Conservation (phyloP, 2,329 filamentous ascomycete species). For the Penicillium sp. region DNA sequence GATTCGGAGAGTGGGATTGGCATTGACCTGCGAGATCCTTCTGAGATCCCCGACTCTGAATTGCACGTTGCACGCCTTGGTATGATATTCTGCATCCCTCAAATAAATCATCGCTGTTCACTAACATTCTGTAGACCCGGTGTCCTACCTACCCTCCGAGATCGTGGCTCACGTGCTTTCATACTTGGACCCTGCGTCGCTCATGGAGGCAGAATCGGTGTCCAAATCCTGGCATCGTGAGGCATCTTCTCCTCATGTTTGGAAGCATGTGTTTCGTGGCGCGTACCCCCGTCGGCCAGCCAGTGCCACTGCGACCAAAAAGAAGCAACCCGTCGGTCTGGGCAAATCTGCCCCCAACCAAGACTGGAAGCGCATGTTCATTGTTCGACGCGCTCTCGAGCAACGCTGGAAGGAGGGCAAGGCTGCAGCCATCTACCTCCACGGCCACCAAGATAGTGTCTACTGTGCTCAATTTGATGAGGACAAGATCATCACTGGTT, state of each 20-base stretch:
- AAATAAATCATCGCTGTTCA: not conserved
- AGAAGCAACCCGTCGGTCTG: slow-evolving; percentile 57
- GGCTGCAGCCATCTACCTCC: slow-evolving; percentile 82
- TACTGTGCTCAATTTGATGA: slow-evolving; percentile 99
- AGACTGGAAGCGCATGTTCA: slow-evolving; percentile 86
- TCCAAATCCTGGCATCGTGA: slow-evolving; percentile 60
- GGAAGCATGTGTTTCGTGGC: slow-evolving; percentile 64
- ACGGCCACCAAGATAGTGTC: slow-evolving; percentile 92
- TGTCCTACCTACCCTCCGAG: slow-evolving; percentile 60
- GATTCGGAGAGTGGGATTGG: slow-evolving; percentile 57
- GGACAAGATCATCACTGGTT: slow-evolving; percentile 96
- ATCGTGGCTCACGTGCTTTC: slow-evolving; percentile 62
- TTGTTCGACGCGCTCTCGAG: slow-evolving; percentile 74
- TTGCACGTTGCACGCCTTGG: slow-evolving; percentile 45
- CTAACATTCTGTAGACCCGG: slow-evolving; percentile 52
- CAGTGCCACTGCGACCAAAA: slow-evolving; percentile 39
- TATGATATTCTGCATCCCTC: slow-evolving; percentile 21
- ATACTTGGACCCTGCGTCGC: slow-evolving; percentile 61
- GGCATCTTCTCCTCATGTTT: slow-evolving; percentile 62
- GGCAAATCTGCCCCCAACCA: slow-evolving; percentile 63
- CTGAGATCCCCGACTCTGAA: slow-evolving; percentile 40
- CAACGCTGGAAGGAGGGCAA: slow-evolving; percentile 77
- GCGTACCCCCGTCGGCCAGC: slow-evolving; percentile 54
- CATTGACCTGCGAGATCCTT: slow-evolving; percentile 47
- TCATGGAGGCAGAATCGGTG: slow-evolving; percentile 60